phyloP scores from a whole-genome alignment of 305 asterid species.

The Fraxinus greggii region DNA sequence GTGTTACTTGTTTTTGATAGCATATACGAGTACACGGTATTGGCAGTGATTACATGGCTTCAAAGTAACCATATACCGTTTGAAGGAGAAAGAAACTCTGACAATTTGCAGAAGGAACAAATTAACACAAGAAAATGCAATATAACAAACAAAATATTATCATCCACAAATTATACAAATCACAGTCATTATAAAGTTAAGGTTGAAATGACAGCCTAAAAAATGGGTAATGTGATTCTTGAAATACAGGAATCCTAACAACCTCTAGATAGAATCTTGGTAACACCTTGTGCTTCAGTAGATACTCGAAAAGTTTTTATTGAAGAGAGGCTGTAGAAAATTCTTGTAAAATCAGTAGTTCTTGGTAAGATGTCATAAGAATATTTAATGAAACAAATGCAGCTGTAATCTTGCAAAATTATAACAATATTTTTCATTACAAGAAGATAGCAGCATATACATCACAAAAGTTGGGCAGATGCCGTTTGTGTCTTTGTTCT shows the following conservation, averaged over 20 bases:
- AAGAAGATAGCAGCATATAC: not conserved
- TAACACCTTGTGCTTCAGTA: not conserved
- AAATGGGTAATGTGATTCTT: not conserved
- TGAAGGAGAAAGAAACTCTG: too few species aligned
- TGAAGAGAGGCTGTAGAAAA: not conserved
- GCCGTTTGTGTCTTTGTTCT: not conserved
- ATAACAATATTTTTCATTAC: not conserved
- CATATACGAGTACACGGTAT: too few species aligned
- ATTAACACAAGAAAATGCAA: not conserved
- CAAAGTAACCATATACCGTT: too few species aligned
- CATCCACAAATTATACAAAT: not conserved
- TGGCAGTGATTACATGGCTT: too few species aligned
- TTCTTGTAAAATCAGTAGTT: not conserved
- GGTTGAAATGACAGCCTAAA: not conserved
- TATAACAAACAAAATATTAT: not conserved
- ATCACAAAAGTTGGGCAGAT: constrained; percentile 11
- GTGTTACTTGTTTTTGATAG: too few species aligned
- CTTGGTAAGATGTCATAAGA: not conserved
- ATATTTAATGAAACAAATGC: not conserved
- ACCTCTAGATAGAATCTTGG: not conserved
- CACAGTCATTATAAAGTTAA: too few species aligned
- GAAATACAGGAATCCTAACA: not conserved
- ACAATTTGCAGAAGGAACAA: too few species aligned
- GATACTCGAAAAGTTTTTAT: not conserved
- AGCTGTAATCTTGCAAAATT: not conserved